Conservation (phyloP, 306 rosid species). For the Trichosanthes truncata region DNA sequence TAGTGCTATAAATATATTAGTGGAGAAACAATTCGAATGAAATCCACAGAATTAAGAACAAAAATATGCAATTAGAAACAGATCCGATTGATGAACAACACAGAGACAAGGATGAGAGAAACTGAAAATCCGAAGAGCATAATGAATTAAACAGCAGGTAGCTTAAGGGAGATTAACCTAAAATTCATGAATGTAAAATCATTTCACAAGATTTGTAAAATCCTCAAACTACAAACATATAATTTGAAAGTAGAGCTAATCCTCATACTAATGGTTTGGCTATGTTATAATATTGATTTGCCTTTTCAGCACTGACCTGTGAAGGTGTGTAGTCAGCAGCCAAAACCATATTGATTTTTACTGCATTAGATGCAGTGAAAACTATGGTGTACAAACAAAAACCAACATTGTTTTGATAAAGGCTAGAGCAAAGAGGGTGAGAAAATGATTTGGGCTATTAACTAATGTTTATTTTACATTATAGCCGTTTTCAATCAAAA, state of each 20-base stretch:
- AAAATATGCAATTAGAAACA: constrained; percentile 12
- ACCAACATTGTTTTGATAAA: background rate
- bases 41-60: constrained; percentile 7
- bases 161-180: too few relatives aligned
- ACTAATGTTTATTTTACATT: background rate
- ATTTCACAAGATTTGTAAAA: too few relatives aligned
- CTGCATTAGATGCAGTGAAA: background rate
- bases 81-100: constrained; percentile 25
- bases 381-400: background rate
- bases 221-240: too few relatives aligned
- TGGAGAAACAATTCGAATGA: constrained; percentile 4
- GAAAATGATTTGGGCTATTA: background rate
- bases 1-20: too few relatives aligned
- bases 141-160: too few relatives aligned
- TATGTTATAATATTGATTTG: background rate
- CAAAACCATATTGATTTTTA: background rate
- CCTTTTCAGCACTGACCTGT: background rate
- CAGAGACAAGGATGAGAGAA: background rate
- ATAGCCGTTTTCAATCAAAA: background rate
- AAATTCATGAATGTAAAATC: too few relatives aligned
- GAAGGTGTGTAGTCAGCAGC: background rate
- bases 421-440: background rate
- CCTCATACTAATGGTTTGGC: too few relatives aligned
- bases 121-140: too few relatives aligned
- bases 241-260: too few relatives aligned